A percentile compares a stretch with the other conserved stretches of the same genome.
Conservation (phyloP, 2,329 filamentous ascomycete genomes). For the Coniochaeta ligniaria region DNA sequence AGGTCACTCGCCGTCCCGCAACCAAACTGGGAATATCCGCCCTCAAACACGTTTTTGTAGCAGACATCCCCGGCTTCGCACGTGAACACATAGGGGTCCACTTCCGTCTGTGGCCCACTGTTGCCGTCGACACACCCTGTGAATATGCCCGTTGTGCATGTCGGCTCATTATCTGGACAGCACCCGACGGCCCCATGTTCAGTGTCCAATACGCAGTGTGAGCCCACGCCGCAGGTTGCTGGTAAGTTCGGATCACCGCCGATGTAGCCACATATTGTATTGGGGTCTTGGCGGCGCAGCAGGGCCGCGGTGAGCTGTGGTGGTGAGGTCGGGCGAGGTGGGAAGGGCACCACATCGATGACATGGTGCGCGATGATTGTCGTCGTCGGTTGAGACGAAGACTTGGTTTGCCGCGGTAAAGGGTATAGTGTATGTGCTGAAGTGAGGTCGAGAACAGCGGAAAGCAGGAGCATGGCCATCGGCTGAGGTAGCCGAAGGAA, state of each 20-base stretch:
- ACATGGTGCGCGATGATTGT: slow-evolving; percentile 20
- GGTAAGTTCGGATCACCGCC: slow-evolving; percentile 42
- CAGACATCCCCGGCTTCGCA: slow-evolving; percentile 45
- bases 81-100: slow-evolving; percentile 50
- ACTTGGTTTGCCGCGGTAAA: slow-evolving; percentile 11
- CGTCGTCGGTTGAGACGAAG: slow-evolving; percentile 7
- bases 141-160: slow-evolving; percentile 48
- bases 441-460: slow-evolving; percentile 15
- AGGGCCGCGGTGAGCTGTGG: slow-evolving; percentile 25
- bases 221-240: slow-evolving; percentile 50
- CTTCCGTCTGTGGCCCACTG: slow-evolving; percentile 39
- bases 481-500: slow-evolving; percentile 20
- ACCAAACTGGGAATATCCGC: slow-evolving; percentile 49
- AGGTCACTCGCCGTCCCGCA: slow-evolving; percentile 43
- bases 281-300: slow-evolving; percentile 32
- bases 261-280: slow-evolving; percentile 53
- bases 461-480: slow-evolving; percentile 20
- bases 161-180: slow-evolving; percentile 41
- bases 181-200: slow-evolving; percentile 44
- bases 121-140: slow-evolving; percentile 49
- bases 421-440: slow-evolving; percentile 15
- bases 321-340: slow-evolving; percentile 29
- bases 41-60: slow-evolving; percentile 47
- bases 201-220: slow-evolving; percentile 49
- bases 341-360: slow-evolving; percentile 24